Evolutionary conservation across 2,329 filamentous ascomycete genomes (phyloP).

Genomic region (Penicillium frequentans): DNA sequence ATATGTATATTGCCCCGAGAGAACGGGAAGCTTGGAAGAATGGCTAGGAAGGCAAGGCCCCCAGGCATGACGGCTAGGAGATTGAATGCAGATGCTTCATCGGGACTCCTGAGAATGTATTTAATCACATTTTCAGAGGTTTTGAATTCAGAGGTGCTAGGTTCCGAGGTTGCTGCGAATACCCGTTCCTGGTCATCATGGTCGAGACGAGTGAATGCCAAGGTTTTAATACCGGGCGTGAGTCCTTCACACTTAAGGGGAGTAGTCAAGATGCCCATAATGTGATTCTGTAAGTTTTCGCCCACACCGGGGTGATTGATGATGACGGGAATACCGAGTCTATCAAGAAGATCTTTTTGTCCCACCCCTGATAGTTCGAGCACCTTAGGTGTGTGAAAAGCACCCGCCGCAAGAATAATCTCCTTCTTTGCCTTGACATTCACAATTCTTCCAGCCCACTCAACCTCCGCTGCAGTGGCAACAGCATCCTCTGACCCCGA

Average conservation of each 20-base stretch:
- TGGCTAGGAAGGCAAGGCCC: constrained; percentile 1
- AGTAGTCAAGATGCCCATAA: constrained; percentile 15
- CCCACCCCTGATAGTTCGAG: constrained; percentile 56
- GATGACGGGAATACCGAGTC: constrained; percentile 42
- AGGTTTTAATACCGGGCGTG: constrained; percentile 8
- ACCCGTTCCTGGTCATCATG: constrained; percentile 5
- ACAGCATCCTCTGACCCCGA: neutral
- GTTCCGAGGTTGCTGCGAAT: neutral
- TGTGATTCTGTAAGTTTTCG: constrained; percentile 34
- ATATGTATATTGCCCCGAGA: constrained; percentile 14
- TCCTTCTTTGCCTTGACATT: constrained; percentile 29
- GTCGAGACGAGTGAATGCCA: constrained; percentile 6
- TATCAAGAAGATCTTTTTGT: constrained; percentile 33
- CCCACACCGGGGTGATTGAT: constrained; percentile 53
- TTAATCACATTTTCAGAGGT: neutral
- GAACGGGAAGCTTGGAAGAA: constrained; percentile 14
- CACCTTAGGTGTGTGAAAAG: constrained; percentile 45
- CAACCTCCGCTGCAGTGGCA: constrained; percentile 8
- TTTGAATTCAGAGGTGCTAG: no score
- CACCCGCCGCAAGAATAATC: constrained; percentile 46
- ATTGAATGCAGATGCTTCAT: constrained; percentile 9
- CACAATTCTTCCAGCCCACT: neutral
- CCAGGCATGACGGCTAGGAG: constrained; percentile 2
- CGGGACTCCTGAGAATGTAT: constrained; percentile 7
- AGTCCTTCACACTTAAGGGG: constrained; percentile 6